Evolutionary conservation across 352 stramenopile genomes (phyloP).

Genomic region (Blastocystis sp.): DNA sequence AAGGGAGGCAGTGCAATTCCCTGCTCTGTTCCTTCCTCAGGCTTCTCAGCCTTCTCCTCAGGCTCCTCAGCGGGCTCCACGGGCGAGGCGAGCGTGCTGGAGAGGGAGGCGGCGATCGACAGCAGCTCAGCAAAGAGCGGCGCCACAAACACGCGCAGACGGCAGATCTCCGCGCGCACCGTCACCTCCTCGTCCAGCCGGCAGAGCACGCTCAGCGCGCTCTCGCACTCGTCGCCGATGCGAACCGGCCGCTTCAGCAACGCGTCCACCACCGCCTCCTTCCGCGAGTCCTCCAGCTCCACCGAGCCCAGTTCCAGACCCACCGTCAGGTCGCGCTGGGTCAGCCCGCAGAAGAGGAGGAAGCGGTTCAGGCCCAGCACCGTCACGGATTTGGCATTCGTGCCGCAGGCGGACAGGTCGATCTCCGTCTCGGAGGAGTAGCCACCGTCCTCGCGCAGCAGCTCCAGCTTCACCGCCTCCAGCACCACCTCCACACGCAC

Average conservation of each 20-base stretch:
- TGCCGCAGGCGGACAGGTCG: neutral
- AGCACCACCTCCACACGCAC: neutral
- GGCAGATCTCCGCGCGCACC: neutral
- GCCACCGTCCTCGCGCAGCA: constrained; percentile 33
- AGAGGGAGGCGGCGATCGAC: neutral
- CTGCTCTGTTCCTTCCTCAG: neutral
- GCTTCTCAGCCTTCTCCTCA: neutral
- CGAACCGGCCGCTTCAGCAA: neutral
- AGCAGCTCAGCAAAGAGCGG: constrained; percentile 45
- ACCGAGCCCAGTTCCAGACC: neutral
- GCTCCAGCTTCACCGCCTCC: constrained; percentile 8
- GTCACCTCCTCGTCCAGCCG: neutral
- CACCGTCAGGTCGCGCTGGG: neutral
- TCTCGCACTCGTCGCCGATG: constrained; percentile 21
- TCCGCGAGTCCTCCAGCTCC: constrained; percentile 16
- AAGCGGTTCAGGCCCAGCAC: constrained; percentile 14
- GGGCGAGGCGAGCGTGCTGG: neutral
- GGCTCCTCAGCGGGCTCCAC: neutral
- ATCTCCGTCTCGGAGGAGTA: constrained; percentile 11
- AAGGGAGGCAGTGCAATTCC: constrained; percentile 24
- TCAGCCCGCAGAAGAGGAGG: neutral
- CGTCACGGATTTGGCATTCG: neutral
- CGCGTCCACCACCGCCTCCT: neutral
- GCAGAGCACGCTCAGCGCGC: neutral
- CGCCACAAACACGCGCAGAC: constrained; percentile 2